Base-by-base conservation (phyloP, 257 asterid genomes). In the Sherardia arvensis region DNA sequence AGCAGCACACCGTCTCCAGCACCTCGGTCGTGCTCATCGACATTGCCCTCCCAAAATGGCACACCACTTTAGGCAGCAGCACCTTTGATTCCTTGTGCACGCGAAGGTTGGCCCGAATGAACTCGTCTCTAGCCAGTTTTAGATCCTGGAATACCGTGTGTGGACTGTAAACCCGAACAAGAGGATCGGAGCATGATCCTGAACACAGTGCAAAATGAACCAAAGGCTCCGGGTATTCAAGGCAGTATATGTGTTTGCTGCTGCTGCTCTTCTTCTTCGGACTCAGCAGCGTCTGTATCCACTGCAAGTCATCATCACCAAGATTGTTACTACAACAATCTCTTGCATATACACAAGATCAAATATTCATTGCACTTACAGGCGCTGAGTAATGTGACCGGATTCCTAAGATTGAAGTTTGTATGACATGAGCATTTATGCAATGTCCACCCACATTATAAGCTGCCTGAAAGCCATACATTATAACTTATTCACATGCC, bases 201-300 rank as follows among this genome's bases (percentile, higher is more conserved):
- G 93, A 86, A 75, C 84, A 84, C 59, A 91, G 88, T 1, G 95
- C 98, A 60, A 91, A 91, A 74, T 90, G 96, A 66, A 87, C 90
- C 23, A 87, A 90, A 38, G 95, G 94, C 64, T 90, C 97, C 1
- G 96, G 84, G 73, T 88, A 85, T 61, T 91, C 98, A 25, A 91
- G 85, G 29, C 89, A 86, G 69, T 74, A 78, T 38, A 78, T 71
- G 43, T 91, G 98, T 67, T 69, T 77, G 2, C 77, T 65, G 34
- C 66, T 85, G n/a, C n/a, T n/a, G n/a, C n/a, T 87, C 82, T 80
- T 87, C 84, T 76, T 91, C 38, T 91, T 88, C 0, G 96, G 95
- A 67, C 90, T 81, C 54, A 91, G 79, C 69, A 91, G 74, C 1
- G 86, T 74, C 74, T 80, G 86, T 68, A 84, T 80, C 96, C 98